Evolutionary conservation across 2,329 filamentous ascomycete genomes (phyloP), one percentile per base, ranked within the genome.

Genomic region (Beauveria asiatica): DNA sequence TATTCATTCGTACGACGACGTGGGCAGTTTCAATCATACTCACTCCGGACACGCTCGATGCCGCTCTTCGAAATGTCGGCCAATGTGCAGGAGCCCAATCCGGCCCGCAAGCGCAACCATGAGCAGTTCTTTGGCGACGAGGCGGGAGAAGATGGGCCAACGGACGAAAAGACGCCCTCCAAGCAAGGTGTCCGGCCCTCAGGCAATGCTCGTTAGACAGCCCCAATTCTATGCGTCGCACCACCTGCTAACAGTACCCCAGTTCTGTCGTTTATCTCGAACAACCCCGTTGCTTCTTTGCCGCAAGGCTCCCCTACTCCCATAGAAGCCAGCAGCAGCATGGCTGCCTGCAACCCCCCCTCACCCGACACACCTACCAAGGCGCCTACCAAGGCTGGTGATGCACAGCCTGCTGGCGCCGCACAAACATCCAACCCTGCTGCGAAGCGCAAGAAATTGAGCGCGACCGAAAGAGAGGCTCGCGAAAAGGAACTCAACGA

Each of bases 61-160:
- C 75, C 80, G 67, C 71, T 83, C 27, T 70, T 75, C 49, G 72
- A 75, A 57, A 72, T 80, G 67, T 78, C 79, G 19, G 69, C 74
- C 13, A 82, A 82, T 62, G 73, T 80, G 33, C 74, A 76, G 67
- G 77, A 79, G 66, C 69, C 73, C 25, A 65, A 69, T 21, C 70
- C 69, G 30, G 70, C 71, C 52, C 73, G 75, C 56, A 82, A 83
- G 68, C 71, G 78, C 61, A 76, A 70, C 46, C 77, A 80, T 64
- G 73, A 78, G 45, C 76, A 80, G 37, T 81, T 74, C 62, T 65
- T 74, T 3, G 72, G 69, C 10, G 69, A 75, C 25, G 62, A 70
- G 23, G 57, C 67, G n/a, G 68, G 68, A 57, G 53, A 63, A 25
- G 67, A 72, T 21, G 55, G 57, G 3, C 61, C 61, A 1, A 59